Evolutionary conservation across 1,284 basidiomycete genomes (phyloP), one percentile per base, ranked within the genome.

Genomic region (Tremellales sp.): DNA sequence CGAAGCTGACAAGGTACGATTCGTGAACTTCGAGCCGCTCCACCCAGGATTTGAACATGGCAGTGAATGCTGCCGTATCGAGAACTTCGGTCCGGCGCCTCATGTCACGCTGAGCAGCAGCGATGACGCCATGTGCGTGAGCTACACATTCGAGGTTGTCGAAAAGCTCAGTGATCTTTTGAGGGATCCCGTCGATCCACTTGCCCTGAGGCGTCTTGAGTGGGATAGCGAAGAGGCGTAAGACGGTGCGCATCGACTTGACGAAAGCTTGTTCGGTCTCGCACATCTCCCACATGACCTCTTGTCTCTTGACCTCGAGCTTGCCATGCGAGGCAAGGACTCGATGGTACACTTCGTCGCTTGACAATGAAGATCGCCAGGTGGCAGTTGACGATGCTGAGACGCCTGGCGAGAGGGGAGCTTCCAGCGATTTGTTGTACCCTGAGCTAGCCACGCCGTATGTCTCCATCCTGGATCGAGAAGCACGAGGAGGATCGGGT

Each of bases 91-190:
- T 48, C 13, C 49, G 51, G 8, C 61, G 54, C 13, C 56, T 76
- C 31, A 77, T 71, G 4, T 75, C 63, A 22, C 79, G 75, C 45
- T 89, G 69, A 0, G 79, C 72, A 1, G 78, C 73, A 4, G 78
- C 76, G 22, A 92, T 76, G 51, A 83, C 79, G 2, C 76, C 72
- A 57, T 94, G 90, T 1, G 90, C 75, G 51, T 84, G 82, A 12
- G 84, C 76, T 53, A 94, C 87, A 56, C 87, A 86, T 60, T 91
- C 88, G 42, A 92, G 75, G 82, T 85, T 87, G 67, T 90, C 88
- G 54, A 93, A 83, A 24, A 91, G 76, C 15, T 82, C 79, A 4
- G 83, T 79, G 7, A 89, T 77, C 26, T 82, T 79, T 0, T 75
- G 56, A 0, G 89, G 87, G 17, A 93, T 72, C 3, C 89, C 89